Percentiles rank a stretch among this genome's conserved stretches.
phyloP scores from a whole-genome alignment of 495 filamentous ascomycete genomes.

The Letharia columbiana region DNA sequence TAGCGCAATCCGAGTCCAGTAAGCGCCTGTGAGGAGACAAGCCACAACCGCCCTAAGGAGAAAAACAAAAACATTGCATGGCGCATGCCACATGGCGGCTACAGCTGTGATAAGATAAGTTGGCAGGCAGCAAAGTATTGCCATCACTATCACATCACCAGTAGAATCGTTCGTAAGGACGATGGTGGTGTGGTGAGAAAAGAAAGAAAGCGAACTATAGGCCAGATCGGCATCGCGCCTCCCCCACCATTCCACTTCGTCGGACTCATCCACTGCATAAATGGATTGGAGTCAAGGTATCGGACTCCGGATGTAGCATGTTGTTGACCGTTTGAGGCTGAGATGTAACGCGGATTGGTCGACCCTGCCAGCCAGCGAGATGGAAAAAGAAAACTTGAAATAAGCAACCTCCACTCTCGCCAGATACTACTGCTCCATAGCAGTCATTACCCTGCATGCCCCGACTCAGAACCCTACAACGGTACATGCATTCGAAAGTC shows the following conservation, averaged over 20 bases:
- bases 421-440: too few relatives aligned
- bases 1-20: not conserved
- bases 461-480: too few relatives aligned
- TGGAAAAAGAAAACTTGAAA: too few relatives aligned
- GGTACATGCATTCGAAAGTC: too few relatives aligned
- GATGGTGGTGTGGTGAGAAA: not conserved
- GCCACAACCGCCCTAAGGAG: not conserved
- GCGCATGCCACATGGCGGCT: constrained; percentile 1
- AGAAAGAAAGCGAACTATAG: not conserved
- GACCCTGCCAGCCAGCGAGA: too few relatives aligned
- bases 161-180: not conserved
- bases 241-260: not conserved
- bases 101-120: constrained; percentile 3
- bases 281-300: not conserved
- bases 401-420: too few relatives aligned
- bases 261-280: not conserved
- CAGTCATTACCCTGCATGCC: too few relatives aligned
- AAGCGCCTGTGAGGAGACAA: constrained; percentile 5
- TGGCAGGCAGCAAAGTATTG: not conserved
- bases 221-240: not conserved
- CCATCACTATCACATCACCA: not conserved
- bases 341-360: not conserved
- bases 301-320: not conserved
- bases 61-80: not conserved
- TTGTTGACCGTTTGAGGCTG: not conserved